These are phyloP conservation scores for Sarocladiaceae sp. DNA, from an alignment of 2,329 filamentous ascomycete genomes.

Conservation along the genomic window DNA sequence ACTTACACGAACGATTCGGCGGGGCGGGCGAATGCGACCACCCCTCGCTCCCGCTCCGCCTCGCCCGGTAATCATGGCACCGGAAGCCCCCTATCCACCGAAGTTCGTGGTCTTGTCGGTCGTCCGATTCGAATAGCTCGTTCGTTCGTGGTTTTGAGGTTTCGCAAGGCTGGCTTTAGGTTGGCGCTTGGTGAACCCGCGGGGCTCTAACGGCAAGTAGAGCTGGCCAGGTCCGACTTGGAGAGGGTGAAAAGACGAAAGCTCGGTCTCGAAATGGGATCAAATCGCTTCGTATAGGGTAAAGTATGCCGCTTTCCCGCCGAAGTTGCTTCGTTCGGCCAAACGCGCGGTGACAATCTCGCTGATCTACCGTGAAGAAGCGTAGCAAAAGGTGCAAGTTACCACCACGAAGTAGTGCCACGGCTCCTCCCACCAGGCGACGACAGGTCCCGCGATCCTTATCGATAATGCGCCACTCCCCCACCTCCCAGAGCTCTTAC, in stretches of 20 bases:
- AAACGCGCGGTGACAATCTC: not conserved
- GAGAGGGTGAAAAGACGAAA: not conserved
- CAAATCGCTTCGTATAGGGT: too few relatives aligned
- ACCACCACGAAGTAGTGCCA: not conserved
- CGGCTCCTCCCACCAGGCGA: not conserved
- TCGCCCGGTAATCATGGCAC: conserved; percentile 44
- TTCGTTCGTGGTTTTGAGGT: too few relatives aligned
- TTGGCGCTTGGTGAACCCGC: not conserved
- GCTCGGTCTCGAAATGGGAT: too few relatives aligned
- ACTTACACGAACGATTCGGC: conserved; percentile 38
- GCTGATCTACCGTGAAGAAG: not conserved
- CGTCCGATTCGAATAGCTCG: too few relatives aligned
- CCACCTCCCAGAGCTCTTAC: not conserved
- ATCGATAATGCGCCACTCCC: not conserved
- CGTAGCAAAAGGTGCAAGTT: not conserved
- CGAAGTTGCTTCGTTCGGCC: not conserved
- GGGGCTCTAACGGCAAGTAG: too few relatives aligned
- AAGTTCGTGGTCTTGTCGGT: not conserved
- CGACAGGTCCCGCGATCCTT: not conserved
- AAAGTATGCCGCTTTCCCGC: too few relatives aligned
- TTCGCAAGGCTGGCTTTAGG: not conserved
- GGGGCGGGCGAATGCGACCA: conserved; percentile 39
- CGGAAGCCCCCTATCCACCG: conserved; percentile 4
- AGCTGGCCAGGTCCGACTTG: too few relatives aligned
- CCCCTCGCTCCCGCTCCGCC: conserved; percentile 36